phyloP scores from a whole-genome alignment of 2,329 filamentous ascomycete species.

The Colletotrichum somersetense region DNA sequence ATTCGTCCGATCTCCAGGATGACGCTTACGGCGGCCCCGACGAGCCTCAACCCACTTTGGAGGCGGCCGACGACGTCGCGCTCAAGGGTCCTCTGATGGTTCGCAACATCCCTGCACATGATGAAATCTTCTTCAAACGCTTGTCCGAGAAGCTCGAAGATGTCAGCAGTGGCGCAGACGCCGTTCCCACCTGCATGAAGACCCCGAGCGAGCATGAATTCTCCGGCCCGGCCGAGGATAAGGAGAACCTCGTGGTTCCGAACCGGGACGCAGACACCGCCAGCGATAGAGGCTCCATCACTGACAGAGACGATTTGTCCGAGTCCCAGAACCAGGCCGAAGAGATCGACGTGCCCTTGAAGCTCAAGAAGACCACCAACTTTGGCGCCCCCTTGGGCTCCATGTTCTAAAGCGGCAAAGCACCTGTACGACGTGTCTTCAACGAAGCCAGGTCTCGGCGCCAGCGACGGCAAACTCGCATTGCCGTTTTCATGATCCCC shows the following conservation, averaged over 20 bases:
- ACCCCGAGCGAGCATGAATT: constrained; percentile 49
- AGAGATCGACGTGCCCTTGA: constrained; percentile 60
- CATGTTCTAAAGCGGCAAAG: constrained; percentile 31
- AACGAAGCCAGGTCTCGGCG: constrained; percentile 18
- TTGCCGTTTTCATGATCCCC: constrained; percentile 26
- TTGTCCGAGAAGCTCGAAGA: constrained; percentile 66
- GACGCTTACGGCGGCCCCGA: constrained; percentile 37
- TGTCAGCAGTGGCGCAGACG: constrained; percentile 60
- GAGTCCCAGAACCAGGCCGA: constrained; percentile 46
- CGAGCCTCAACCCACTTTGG: constrained; percentile 49
- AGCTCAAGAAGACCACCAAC: constrained; percentile 56
- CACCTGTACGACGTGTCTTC: background rate
- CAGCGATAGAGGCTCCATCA: constrained; percentile 31
- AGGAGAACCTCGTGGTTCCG: constrained; percentile 26
- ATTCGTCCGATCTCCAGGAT: constrained; percentile 36
- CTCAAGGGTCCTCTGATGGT: constrained; percentile 67
- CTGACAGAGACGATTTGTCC: constrained; percentile 46
- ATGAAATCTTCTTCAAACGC: constrained; percentile 65
- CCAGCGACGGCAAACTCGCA: constrained; percentile 6
- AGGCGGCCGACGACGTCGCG: constrained; percentile 58
- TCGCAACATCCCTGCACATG: constrained; percentile 67
- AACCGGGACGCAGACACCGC: constrained; percentile 35
- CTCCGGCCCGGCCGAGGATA: constrained; percentile 33
- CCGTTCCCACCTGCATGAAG: constrained; percentile 59
- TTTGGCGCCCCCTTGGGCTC: constrained; percentile 47